These are phyloP conservation scores for Murraya paniculata DNA, from an alignment of 345 rosid species.

Conservation along the genomic window DNA sequence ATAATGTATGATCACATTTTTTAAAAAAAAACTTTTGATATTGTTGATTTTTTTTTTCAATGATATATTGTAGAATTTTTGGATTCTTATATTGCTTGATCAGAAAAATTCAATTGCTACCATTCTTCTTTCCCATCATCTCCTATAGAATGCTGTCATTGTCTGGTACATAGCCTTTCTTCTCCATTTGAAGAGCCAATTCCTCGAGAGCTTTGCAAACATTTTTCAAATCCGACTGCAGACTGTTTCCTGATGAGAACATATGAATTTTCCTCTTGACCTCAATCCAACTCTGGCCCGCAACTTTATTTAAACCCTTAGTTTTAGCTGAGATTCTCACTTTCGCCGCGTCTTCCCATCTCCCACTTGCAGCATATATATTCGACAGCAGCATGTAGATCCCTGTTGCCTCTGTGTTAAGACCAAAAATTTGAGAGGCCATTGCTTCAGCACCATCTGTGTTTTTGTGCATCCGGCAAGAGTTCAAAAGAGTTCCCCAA, in stretches of 20 bases:
- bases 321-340: conserved; percentile 57
- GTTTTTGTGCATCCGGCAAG: conserved; percentile 64
- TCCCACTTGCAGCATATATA: conserved; percentile 63
- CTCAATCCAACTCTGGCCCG: conserved; percentile 72
- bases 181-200: conserved; percentile 35
- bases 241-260: conserved; percentile 46
- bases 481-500: conserved; percentile 70
- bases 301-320: conserved; percentile 65
- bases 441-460: conserved; percentile 41
- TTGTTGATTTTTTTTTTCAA: not conserved
- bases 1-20: not conserved
- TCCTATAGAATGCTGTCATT: not conserved
- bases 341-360: conserved; percentile 67
- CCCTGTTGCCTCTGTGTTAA: conserved; percentile 38
- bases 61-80: not conserved
- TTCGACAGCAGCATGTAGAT: conserved; percentile 63
- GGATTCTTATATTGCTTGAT: not conserved
- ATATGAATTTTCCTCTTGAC: conserved; percentile 43
- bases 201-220: conserved; percentile 28
- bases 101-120: not conserved
- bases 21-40: too few species aligned
- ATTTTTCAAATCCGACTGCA: conserved; percentile 23
- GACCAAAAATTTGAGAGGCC: conserved; percentile 38
- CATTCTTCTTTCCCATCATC: not conserved
- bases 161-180: not conserved